phyloP scores from a whole-genome alignment of 306 rosid species.

The Fragaria vesca region DNA sequence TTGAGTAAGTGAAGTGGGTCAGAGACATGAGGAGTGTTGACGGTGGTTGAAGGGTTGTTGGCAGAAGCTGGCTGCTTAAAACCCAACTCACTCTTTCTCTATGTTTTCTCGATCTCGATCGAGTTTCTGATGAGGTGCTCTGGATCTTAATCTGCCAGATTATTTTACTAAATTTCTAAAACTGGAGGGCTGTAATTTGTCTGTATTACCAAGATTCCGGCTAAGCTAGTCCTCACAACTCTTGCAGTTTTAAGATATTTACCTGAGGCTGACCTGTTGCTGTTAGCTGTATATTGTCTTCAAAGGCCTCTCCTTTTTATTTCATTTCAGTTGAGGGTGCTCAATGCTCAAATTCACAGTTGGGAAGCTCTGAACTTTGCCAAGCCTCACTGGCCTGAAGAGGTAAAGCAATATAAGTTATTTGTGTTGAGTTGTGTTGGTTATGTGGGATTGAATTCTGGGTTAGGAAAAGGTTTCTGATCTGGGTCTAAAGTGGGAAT shows the following conservation, averaged over 20 bases:
- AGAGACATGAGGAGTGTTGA: background rate
- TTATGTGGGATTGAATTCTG: slow-evolving; percentile 5
- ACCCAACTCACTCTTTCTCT: background rate
- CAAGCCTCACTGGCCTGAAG: slow-evolving; percentile 8
- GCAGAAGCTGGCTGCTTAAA: slow-evolving; percentile 6
- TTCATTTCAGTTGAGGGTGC: background rate
- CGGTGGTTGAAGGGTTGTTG: slow-evolving; percentile 32
- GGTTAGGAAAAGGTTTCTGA: slow-evolving; percentile 8
- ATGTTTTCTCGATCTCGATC: slow-evolving; percentile 8
- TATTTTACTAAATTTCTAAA: background rate
- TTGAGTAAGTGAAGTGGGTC: background rate
- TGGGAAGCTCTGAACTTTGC: background rate
- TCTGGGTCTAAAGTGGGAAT: slow-evolving; percentile 2
- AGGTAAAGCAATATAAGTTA: slow-evolving; percentile 7
- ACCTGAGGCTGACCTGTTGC: background rate
- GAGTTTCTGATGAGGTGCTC: background rate
- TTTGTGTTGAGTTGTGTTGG: slow-evolving; percentile 5
- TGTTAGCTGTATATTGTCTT: background rate
- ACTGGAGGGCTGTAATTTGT: slow-evolving; percentile 9
- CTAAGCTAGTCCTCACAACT: slow-evolving; percentile 4
- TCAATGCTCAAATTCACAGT: background rate
- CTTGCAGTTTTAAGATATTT: background rate
- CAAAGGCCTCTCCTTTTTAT: slow-evolving; percentile 9
- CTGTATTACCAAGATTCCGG: slow-evolving; percentile 14
- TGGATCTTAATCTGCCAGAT: slow-evolving; percentile 20